Evolutionary conservation across 257 asterid species (phyloP).

Genomic region (Primulina eburnea): DNA sequence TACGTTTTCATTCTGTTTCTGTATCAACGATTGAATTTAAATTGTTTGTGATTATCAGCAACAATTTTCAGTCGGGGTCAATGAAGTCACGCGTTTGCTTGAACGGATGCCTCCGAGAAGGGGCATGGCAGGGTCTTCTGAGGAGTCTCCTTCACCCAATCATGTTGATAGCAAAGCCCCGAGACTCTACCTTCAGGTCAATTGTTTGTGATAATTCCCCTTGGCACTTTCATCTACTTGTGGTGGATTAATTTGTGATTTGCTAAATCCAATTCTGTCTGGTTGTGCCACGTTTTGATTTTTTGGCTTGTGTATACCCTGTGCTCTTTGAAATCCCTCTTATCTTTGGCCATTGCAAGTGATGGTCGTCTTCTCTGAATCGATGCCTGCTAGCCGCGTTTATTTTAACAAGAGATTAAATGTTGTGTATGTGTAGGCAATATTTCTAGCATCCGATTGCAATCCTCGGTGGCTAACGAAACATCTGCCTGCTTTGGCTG

Average conservation of each 20-base stretch:
- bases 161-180: slow-evolving; percentile 26
- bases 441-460: slow-evolving; percentile 75
- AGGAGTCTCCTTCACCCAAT: slow-evolving; percentile 13
- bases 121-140: slow-evolving; percentile 17
- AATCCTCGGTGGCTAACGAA: slow-evolving; percentile 77
- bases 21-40: background rate
- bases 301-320: no score
- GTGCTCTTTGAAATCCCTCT: no score
- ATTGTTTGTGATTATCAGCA: slow-evolving; percentile 40
- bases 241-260: background rate
- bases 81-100: slow-evolving; percentile 84
- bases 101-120: slow-evolving; percentile 59
- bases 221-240: background rate
- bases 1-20: background rate
- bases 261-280: slow-evolving; percentile 5
- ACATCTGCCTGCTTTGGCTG: slow-evolving; percentile 70
- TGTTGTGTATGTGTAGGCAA: slow-evolving; percentile 42
- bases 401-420: no score
- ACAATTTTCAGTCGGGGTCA: slow-evolving; percentile 79
- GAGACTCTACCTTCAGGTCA: slow-evolving; percentile 58
- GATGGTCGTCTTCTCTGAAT: no score
- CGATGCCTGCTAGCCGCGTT: no score
- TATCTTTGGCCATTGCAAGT: no score
- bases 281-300: background rate
- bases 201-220: no score